A percentile compares a stretch with the other conserved stretches of the same genome.
Evolutionary conservation across 495 filamentous ascomycete genomes (phyloP).

Genomic region (Penicillium canariense): DNA sequence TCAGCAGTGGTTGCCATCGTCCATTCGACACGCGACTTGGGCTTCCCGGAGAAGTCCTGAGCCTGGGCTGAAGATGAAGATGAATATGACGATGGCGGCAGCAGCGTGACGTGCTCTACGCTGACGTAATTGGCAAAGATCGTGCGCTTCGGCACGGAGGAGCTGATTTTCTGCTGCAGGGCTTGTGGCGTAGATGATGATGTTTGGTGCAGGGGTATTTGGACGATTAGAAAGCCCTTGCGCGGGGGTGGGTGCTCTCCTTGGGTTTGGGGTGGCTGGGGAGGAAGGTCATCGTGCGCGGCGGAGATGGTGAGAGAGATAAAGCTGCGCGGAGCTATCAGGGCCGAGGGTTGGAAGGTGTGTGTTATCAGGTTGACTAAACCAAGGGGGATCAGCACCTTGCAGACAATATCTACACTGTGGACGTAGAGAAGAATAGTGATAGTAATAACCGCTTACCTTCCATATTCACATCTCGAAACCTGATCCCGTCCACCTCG

Average conservation of each 20-base stretch:
- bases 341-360: slow-evolving; percentile 32
- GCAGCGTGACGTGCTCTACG: slow-evolving; percentile 55
- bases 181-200: slow-evolving; percentile 28
- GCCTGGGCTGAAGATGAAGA: neutral
- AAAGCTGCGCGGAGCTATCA: slow-evolving; percentile 41
- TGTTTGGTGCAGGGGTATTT: slow-evolving; percentile 49
- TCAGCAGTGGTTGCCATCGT: slow-evolving; percentile 70
- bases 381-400: slow-evolving; percentile 9
- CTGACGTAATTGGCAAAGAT: slow-evolving; percentile 57
- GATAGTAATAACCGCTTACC: slow-evolving; percentile 26
- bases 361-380: slow-evolving; percentile 47
- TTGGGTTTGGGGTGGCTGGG: neutral
- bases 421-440: slow-evolving; percentile 47
- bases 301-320: slow-evolving; percentile 38
- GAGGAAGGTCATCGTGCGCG: slow-evolving; percentile 6
- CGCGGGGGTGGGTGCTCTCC: neutral
- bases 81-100: slow-evolving; percentile 22
- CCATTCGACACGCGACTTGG: slow-evolving; percentile 53
- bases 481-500: slow-evolving; percentile 33
- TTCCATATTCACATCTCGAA: slow-evolving; percentile 48
- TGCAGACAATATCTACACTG: neutral
- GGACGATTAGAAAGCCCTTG: slow-evolving; percentile 53
- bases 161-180: slow-evolving; percentile 29
- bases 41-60: neutral
- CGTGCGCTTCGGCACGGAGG: slow-evolving; percentile 35